Evolutionary conservation across 345 rosid species (phyloP).

Genomic region (Punica granatum): DNA sequence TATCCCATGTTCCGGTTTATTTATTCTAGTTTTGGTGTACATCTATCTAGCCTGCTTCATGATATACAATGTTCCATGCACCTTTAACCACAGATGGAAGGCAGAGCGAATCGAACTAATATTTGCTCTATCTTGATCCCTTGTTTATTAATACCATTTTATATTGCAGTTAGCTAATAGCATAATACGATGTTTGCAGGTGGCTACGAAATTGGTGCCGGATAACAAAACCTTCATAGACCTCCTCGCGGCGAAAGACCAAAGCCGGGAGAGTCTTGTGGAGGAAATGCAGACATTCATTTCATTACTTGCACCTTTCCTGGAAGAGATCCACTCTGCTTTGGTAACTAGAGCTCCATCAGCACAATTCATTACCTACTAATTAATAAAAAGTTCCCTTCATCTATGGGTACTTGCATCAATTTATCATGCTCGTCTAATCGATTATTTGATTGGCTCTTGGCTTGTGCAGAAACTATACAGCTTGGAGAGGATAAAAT

Average conservation of each 20-base stretch:
- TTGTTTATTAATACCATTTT: too few species aligned
- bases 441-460: neutral
- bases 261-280: constrained; percentile 31
- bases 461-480: constrained; percentile 42
- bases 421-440: neutral
- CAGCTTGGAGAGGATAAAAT: constrained; percentile 50
- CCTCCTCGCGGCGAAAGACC: constrained; percentile 51
- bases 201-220: constrained; percentile 65
- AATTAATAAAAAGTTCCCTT: neutral
- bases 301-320: constrained; percentile 44
- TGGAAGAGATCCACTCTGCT: constrained; percentile 51
- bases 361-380: neutral
- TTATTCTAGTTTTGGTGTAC: too few species aligned
- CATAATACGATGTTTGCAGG: constrained; percentile 29
- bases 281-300: constrained; percentile 55
- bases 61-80: too few species aligned
- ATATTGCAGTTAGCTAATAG: neutral
- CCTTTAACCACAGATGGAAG: too few species aligned
- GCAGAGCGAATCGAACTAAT: too few species aligned
- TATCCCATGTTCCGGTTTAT: too few species aligned
- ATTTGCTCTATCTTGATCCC: too few species aligned
- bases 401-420: neutral
- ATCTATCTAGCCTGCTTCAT: too few species aligned
- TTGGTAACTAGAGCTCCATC: constrained; percentile 40
- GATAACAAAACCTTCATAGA: constrained; percentile 50